Evolutionary conservation across 2,329 filamentous ascomycete genomes (phyloP).

Genomic region (Sporothrix pseudoabietina): DNA sequence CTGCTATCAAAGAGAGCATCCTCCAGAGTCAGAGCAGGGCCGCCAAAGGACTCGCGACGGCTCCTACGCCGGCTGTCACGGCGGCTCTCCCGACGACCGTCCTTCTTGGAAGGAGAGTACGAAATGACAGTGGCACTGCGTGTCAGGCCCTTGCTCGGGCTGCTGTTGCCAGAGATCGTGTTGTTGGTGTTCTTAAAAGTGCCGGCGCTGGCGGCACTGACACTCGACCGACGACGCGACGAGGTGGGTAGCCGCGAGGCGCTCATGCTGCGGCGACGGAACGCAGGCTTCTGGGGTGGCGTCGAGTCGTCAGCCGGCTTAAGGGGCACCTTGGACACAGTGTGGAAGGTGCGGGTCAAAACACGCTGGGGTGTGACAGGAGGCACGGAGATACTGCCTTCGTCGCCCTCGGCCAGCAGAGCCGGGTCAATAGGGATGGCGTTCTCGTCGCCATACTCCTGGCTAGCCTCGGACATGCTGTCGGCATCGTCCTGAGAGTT

Average conservation of each 20-base stretch:
- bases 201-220: not conserved
- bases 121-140: conserved; percentile 58
- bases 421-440: conserved; percentile 57
- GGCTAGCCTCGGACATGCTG: conserved; percentile 61
- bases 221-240: conserved; percentile 44
- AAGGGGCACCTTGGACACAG: conserved; percentile 75
- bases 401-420: conserved; percentile 40
- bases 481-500: conserved; percentile 51
- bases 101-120: conserved; percentile 55
- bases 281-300: conserved; percentile 44
- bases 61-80: conserved; percentile 29
- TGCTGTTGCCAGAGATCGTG: not conserved
- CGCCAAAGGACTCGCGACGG: conserved; percentile 37
- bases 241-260: conserved; percentile 50
- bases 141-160: conserved; percentile 40
- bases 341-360: conserved; percentile 63
- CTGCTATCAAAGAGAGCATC: conserved; percentile 29
- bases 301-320: conserved; percentile 66
- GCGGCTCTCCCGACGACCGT: conserved; percentile 25
- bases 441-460: conserved; percentile 70
- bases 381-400: conserved; percentile 38
- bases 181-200: not conserved
- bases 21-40: conserved; percentile 28
- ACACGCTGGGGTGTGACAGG: conserved; percentile 61
- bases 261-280: conserved; percentile 55